phyloP scores from a whole-genome alignment of 345 rosid genomes.

The Boechera retrofracta region DNA sequence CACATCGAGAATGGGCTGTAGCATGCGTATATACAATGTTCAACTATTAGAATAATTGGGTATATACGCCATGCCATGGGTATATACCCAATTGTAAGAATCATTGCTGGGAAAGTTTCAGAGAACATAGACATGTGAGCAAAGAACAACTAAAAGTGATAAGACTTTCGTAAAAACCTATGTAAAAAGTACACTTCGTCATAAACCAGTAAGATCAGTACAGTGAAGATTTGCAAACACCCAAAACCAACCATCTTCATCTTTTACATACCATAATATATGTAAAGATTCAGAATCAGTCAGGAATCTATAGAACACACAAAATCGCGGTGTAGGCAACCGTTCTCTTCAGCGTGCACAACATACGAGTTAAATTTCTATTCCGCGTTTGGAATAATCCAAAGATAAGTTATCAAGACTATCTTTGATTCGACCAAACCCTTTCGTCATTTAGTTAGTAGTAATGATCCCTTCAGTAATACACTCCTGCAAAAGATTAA shows the following conservation, averaged over 20 bases:
- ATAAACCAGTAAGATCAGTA: not conserved
- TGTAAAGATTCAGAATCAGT: not conserved
- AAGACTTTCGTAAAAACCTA: not conserved
- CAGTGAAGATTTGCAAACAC: no score
- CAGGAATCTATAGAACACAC: slow-evolving; percentile 34
- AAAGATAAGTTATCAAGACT: slow-evolving; percentile 87
- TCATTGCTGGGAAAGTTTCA: not conserved
- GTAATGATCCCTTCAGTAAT: slow-evolving; percentile 86
- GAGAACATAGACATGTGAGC: not conserved
- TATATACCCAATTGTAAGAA: not conserved
- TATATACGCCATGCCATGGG: no score
- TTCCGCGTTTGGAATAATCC: slow-evolving; percentile 80
- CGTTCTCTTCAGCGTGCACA: slow-evolving; percentile 65
- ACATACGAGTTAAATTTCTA: slow-evolving; percentile 71
- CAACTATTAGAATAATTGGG: not conserved
- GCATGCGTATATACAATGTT: no score
- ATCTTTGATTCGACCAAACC: slow-evolving; percentile 78
- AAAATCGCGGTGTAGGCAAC: slow-evolving; percentile 58
- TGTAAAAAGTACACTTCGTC: not conserved
- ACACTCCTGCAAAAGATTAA: slow-evolving; percentile 75
- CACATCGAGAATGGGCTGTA: not conserved
- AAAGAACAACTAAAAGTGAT: not conserved
- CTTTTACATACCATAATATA: no score
- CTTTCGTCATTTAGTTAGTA: slow-evolving; percentile 86
- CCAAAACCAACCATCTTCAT: not conserved